Conservation (phyloP, 2,329 filamentous ascomycete species). For the Aurifilum marmelostoma region DNA sequence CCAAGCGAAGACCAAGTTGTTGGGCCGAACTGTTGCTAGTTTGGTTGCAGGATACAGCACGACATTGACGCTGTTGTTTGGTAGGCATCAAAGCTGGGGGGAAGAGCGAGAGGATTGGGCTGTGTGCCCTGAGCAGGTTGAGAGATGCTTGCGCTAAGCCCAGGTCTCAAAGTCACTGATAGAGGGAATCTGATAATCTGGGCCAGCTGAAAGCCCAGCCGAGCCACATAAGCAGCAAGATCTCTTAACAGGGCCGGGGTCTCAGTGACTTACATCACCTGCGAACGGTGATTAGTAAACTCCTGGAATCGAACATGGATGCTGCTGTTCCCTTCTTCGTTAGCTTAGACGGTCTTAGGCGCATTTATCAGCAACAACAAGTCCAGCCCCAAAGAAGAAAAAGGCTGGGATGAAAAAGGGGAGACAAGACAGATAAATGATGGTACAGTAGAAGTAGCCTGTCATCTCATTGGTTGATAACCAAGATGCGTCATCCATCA, state of each 20-base stretch:
- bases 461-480: constrained; percentile 13
- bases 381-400: too few species aligned
- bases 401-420: too few species aligned
- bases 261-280: background rate
- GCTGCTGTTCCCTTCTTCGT: constrained; percentile 6
- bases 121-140: background rate
- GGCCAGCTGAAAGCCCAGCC: background rate
- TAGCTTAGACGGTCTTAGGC: constrained; percentile 13
- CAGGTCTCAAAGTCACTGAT: background rate
- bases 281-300: constrained; percentile 20
- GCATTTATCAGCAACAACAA: constrained; percentile 21
- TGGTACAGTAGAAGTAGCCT: background rate
- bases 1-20: constrained; percentile 18
- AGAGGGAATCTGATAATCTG: constrained; percentile 6
- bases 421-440: too few species aligned
- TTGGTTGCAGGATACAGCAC: background rate
- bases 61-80: background rate
- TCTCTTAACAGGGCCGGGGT: constrained; percentile 1
- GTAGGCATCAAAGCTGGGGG: background rate
- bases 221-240: too few species aligned
- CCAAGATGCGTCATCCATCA: constrained; percentile 21
- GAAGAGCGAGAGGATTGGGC: background rate
- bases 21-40: background rate
- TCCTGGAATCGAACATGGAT: background rate
- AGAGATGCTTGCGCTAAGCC: background rate